Percentiles rank a stretch among this genome's conserved stretches.
phyloP scores from a whole-genome alignment of 2,329 filamentous ascomycete species.

The Pyrenophora graminea region DNA sequence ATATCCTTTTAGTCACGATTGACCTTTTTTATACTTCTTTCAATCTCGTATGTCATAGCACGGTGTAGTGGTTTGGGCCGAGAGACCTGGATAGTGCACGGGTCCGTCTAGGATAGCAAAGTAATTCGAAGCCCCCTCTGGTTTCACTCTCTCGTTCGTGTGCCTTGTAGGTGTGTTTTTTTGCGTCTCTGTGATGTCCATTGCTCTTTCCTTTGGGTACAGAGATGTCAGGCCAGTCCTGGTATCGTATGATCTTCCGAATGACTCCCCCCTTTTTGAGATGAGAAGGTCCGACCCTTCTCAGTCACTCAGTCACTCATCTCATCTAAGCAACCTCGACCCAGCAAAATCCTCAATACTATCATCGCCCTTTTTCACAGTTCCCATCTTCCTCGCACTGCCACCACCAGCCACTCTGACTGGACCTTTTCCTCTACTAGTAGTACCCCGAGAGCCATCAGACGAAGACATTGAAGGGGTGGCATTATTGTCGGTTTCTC shows the following conservation, averaged over 20 bases:
- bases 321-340: slow-evolving; percentile 31
- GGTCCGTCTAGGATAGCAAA: slow-evolving; percentile 31
- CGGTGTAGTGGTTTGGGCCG: slow-evolving; percentile 28
- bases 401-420: slow-evolving; percentile 24
- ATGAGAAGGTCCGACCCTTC: background rate
- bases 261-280: background rate
- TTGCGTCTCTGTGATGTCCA: background rate
- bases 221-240: background rate
- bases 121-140: slow-evolving; percentile 29
- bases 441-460: slow-evolving; percentile 37
- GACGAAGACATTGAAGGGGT: slow-evolving; percentile 12
- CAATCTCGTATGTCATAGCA: slow-evolving; percentile 39
- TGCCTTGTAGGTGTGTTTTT: background rate
- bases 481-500: slow-evolving; percentile 29
- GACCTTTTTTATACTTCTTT: slow-evolving; percentile 32
- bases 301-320: background rate
- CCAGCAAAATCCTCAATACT: slow-evolving; percentile 44
- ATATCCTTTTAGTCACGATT: slow-evolving; percentile 45
- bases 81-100: slow-evolving; percentile 23
- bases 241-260: background rate
- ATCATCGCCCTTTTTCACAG: slow-evolving; percentile 30
- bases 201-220: background rate
- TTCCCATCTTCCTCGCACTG: slow-evolving; percentile 10
- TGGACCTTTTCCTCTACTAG: slow-evolving; percentile 13
- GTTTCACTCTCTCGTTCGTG: slow-evolving; percentile 10